A percentile compares a stretch with the other conserved stretches of the same genome.
Conservation (phyloP, 257 asterid genomes). For the Thymus mandschuricus region DNA sequence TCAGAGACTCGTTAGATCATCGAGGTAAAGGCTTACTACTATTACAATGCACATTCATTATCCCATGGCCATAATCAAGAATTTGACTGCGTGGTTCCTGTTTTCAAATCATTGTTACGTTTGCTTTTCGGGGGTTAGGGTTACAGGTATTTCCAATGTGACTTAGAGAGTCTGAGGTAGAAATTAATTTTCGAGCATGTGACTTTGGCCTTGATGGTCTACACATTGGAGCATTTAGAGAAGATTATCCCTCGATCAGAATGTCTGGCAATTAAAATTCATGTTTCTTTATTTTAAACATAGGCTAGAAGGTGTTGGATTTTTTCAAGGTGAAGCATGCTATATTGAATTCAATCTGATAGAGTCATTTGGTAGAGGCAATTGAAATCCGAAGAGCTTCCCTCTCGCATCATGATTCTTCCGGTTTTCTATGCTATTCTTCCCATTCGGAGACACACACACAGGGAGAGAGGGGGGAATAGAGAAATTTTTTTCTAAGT, state of each 20-base stretch:
- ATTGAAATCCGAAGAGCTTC: no score
- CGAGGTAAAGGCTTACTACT: conserved; percentile 9
- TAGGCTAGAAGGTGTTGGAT: neutral
- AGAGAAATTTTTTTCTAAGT: no score
- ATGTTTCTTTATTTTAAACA: conserved; percentile 1
- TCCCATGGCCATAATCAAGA: neutral
- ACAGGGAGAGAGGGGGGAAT: no score
- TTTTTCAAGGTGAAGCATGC: conserved; percentile 1
- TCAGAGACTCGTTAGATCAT: conserved; percentile 23
- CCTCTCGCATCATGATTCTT: no score
- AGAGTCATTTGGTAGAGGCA: no score
- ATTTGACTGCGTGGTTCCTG: neutral
- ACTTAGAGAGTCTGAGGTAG: neutral
- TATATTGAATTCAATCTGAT: neutral
- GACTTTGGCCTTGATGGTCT: conserved; percentile 7
- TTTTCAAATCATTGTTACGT: neutral
- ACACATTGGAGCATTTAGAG: neutral
- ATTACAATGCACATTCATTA: neutral
- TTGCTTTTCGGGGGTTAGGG: no score
- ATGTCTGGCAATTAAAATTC: neutral
- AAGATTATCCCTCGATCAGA: neutral
- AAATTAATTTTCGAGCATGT: neutral
- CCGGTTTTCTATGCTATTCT: no score
- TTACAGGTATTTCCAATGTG: neutral
- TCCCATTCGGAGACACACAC: no score